Conservation (phyloP, 176 grass and related monocot species). For the Alopecurus myosuroides region DNA sequence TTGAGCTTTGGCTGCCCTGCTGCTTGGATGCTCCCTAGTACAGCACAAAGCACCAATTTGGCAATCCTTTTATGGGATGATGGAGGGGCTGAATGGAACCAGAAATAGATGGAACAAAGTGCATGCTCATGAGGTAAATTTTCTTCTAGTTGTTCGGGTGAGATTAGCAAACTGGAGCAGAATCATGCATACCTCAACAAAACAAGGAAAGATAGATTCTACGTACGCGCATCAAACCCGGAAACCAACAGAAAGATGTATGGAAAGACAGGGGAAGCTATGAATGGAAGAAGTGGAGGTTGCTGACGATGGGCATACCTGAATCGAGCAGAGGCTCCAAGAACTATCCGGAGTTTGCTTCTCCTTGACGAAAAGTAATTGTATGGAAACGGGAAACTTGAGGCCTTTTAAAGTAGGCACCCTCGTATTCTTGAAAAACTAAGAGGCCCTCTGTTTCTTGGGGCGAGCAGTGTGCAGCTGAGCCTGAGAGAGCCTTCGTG, state of each 20-base stretch:
- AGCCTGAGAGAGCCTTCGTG: neutral
- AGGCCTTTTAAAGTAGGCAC: neutral
- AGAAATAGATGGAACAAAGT: neutral
- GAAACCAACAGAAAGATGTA: neutral
- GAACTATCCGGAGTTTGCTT: neutral
- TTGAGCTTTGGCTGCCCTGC: neutral
- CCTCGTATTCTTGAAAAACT: neutral
- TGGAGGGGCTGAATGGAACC: neutral
- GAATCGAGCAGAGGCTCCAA: neutral
- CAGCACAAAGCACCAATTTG: neutral
- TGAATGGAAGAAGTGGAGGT: neutral
- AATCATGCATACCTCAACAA: neutral
- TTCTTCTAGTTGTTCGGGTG: neutral
- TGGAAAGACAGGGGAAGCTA: neutral
- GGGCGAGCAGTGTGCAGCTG: neutral
- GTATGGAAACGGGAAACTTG: neutral
- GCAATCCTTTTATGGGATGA: neutral
- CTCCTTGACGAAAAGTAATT: neutral
- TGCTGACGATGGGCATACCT: neutral
- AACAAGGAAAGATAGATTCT: neutral
- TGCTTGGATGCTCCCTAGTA: neutral
- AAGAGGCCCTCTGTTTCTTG: neutral
- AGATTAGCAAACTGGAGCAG: neutral
- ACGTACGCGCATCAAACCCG: neutral
- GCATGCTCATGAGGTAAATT: neutral